Conservation (phyloP, 352 stramenopile species). For the Pilasporangium apinafurcum region DNA sequence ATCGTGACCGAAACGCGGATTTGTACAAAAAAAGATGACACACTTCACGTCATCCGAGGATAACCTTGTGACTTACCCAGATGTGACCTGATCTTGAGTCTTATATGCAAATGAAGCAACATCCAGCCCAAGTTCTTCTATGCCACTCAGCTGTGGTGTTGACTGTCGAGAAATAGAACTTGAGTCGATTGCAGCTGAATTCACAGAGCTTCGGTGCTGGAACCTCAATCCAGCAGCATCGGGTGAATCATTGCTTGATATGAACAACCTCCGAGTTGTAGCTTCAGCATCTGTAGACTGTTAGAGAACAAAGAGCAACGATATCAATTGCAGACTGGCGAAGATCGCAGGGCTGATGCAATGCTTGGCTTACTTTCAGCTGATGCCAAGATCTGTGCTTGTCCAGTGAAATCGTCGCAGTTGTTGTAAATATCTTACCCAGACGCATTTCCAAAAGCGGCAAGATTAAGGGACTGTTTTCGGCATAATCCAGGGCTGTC, state of each 20-base stretch:
- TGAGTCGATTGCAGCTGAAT: conserved; percentile 1
- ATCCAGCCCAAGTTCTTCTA: conserved; percentile 48
- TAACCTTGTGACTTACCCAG: not conserved
- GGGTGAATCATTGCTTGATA: too few species aligned
- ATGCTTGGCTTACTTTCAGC: conserved; percentile 2
- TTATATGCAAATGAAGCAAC: conserved; percentile 51
- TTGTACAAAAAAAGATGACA: too few species aligned
- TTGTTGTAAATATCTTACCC: conserved; percentile 11
- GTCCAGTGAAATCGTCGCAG: conserved; percentile 12
- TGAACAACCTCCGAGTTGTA: conserved; percentile 3
- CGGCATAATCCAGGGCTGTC: conserved; percentile 39
- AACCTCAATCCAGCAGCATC: not conserved
- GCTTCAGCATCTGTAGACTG: not conserved
- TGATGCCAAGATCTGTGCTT: conserved; percentile 30
- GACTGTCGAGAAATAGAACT: conserved; percentile 1
- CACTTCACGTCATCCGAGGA: too few species aligned
- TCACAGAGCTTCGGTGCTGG: not conserved
- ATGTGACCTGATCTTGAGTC: conserved; percentile 8
- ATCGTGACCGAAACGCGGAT: too few species aligned
- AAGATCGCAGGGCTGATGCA: too few species aligned
- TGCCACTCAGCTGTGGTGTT: conserved; percentile 25
- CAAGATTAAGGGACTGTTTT: conserved; percentile 23
- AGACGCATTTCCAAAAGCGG: conserved; percentile 46
- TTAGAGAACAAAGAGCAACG: not conserved
- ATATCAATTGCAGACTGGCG: not conserved